Conservation (phyloP, 208 protist species). For the Trypanosoma platydactyli region DNA sequence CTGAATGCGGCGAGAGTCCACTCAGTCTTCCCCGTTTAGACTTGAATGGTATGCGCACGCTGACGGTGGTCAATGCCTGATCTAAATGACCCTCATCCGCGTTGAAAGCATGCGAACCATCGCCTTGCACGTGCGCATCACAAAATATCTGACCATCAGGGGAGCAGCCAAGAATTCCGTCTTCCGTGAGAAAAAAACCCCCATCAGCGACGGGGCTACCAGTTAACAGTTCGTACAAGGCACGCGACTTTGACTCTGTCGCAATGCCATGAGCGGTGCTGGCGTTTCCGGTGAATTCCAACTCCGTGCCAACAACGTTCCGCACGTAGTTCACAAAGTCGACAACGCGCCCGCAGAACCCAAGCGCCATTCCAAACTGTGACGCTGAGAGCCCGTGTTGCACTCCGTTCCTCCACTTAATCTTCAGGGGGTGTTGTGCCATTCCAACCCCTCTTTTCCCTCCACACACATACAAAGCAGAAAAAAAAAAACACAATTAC, state of each 20-base stretch:
- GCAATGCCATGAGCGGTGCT: constrained; percentile 75
- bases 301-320: constrained; percentile 69
- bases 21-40: constrained; percentile 24
- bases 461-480: not conserved
- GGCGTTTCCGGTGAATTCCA: constrained; percentile 82
- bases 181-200: constrained; percentile 73
- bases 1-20: not conserved
- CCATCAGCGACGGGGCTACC: constrained; percentile 66
- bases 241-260: constrained; percentile 78
- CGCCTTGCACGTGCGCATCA: not conserved
- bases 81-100: not conserved
- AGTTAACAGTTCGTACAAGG: constrained; percentile 85
- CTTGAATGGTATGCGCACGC: constrained; percentile 53
- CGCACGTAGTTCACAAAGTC: constrained; percentile 85
- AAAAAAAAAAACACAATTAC: no score
- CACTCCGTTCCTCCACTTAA: constrained; percentile 52
- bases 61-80: not conserved
- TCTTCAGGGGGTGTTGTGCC: constrained; percentile 70
- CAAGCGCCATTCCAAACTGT: constrained; percentile 86
- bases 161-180: constrained; percentile 74
- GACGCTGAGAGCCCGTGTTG: constrained; percentile 79
- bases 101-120: not conserved
- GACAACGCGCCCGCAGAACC: constrained; percentile 70
- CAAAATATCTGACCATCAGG: constrained; percentile 77
- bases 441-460: constrained; percentile 28